Evolutionary conservation across 805 yeast species (phyloP), one percentile per base, ranked within the genome.

Genomic region (Wickerhamiella spandovensis): DNA sequence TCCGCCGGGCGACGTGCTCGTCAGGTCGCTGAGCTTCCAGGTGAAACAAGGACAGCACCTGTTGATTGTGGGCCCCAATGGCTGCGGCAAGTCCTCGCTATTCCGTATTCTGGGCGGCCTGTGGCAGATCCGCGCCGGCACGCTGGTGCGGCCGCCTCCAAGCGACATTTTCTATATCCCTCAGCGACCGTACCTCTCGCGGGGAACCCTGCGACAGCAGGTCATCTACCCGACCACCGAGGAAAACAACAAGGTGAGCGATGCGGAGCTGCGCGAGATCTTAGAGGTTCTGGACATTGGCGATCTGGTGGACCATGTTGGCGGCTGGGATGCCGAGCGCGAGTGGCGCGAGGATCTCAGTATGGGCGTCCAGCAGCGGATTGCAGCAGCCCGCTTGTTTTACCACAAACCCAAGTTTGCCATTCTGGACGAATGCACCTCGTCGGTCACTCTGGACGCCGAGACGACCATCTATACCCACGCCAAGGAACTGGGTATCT

Each of bases 351-450:
- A 87, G 57, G 85, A 88, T 57, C 71, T 89, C 54, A 82, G 94
- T 1, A 80, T 82, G 55, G 97, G 97, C 24, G 94, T 89, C 22
- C 96, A 89, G 65, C 97, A 89, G 64, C 72, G 95, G 58, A 72
- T 89, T 55, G 96, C 96, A 13, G 82, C 90, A 84, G 95, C 95
- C 2, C 75, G 97, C 60, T 72, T 89, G 66, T 89, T 84, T 62
- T 89, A 88, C 63, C 96, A 89, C 65, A 75, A 76, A 59, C 97
- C 97, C 1, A 83, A 79, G 64, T 89, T 88, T 72, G 97, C 97
- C 0, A 95, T 89, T 23, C 71, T 89, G 56, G 97, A 89, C 67
- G 97, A 89, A 69, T 89, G 96, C 66, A 89, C 97, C 0, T 86
- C 95, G 3, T 90, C 95, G 1, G 95, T 89, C 1, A 81, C 96